These are phyloP conservation scores for Podospora appendiculata DNA, from an alignment of 495 filamentous ascomycete genomes.

Conservation along the genomic window DNA sequence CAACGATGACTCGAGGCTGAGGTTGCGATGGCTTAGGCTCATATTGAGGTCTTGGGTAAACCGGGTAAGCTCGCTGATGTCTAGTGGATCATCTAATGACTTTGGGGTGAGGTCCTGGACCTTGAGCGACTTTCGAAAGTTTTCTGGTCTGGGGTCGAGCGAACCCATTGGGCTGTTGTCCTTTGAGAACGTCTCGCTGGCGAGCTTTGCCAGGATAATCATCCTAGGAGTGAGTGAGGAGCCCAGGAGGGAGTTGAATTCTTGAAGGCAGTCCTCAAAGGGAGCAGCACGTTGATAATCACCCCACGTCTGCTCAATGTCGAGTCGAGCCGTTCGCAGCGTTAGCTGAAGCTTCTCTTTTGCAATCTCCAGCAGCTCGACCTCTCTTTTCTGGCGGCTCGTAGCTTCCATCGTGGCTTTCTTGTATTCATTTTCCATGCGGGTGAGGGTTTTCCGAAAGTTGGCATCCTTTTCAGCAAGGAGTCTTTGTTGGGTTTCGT, in stretches of 20 bases:
- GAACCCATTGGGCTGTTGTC: background rate
- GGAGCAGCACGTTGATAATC: too few species aligned
- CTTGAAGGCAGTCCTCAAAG: background rate
- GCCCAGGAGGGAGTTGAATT: background rate
- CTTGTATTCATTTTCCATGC: too few species aligned
- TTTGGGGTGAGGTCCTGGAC: background rate
- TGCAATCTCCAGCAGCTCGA: too few species aligned
- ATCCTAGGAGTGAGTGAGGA: background rate
- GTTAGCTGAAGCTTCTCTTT: too few species aligned
- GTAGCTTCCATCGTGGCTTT: too few species aligned
- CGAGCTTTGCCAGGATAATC: background rate
- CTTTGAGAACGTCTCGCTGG: background rate
- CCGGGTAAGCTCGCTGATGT: background rate
- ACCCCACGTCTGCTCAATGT: too few species aligned
- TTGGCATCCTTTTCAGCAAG: too few species aligned
- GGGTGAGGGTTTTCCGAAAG: too few species aligned
- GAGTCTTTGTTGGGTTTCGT: too few species aligned
- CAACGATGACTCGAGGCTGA: too few species aligned
- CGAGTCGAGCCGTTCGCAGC: too few species aligned
- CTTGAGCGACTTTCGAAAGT: background rate
- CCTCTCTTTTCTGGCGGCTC: too few species aligned
- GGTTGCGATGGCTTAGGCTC: background rate
- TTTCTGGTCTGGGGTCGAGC: background rate
- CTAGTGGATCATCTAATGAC: background rate
- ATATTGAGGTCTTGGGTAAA: background rate